A percentile compares a stretch with the other conserved stretches of the same genome.
Evolutionary conservation across 2,329 filamentous ascomycete species (phyloP).

Genomic region (Fusarium sacchari): DNA sequence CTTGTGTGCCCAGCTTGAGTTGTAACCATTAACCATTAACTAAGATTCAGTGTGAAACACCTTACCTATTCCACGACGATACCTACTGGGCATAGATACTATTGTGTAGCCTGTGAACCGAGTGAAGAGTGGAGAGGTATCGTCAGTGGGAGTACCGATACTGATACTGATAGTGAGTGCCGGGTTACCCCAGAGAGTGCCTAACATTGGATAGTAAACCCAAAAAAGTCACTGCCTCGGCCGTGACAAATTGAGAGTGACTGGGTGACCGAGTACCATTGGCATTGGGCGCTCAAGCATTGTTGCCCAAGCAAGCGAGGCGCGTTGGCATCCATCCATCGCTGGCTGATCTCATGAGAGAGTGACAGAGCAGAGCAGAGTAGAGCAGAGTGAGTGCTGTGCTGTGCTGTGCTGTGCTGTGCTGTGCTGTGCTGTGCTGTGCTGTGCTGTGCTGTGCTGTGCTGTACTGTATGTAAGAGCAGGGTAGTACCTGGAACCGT

Average conservation of each 20-base stretch:
- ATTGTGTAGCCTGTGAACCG: slow-evolving; percentile 24
- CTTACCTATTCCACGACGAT: neutral
- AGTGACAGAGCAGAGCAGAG: slow-evolving; percentile 38
- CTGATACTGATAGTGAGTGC: slow-evolving; percentile 10
- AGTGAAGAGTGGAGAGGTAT: slow-evolving; percentile 18
- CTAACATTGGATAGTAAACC: neutral
- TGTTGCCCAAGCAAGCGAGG: slow-evolving; percentile 46
- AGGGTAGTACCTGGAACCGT: slow-evolving; percentile 49
- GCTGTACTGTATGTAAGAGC: slow-evolving; percentile 2
- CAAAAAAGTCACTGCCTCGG: slow-evolving; percentile 16
- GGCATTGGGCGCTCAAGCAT: slow-evolving; percentile 43
- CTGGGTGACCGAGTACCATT: slow-evolving; percentile 46
- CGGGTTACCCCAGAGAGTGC: slow-evolving; percentile 46
- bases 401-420: neutral
- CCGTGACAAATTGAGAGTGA: slow-evolving; percentile 29
- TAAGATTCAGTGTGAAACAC: neutral
- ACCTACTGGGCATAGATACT: neutral
- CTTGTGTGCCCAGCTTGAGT: slow-evolving; percentile 5
- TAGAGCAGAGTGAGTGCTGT: too few relatives aligned
- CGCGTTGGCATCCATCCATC: slow-evolving; percentile 34
- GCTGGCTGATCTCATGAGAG: slow-evolving; percentile 40
- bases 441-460: neutral
- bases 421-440: neutral
- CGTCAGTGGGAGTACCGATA: slow-evolving; percentile 22
- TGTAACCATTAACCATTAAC: neutral